Evolutionary conservation across 345 rosid species (phyloP), one percentile per base, ranked within the genome.

Genomic region (Populus tremula): DNA sequence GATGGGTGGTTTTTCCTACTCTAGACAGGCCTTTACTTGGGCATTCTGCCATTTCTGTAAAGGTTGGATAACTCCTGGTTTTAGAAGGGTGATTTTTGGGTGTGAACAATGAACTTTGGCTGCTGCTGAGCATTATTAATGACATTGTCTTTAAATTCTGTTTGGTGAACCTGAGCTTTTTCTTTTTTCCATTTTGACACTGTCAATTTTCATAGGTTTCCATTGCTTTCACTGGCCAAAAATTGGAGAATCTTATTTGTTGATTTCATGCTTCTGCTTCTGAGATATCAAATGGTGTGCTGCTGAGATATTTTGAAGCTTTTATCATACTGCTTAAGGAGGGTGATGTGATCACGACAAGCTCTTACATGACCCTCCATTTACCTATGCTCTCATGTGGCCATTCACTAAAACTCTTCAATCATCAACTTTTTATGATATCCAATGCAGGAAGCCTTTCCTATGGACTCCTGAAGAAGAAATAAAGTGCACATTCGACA

Each of bases 401-500:
- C 36, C 36, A 33, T 33, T 70, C 38, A 38, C 23, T 33, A 33
- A 33, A 18, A 59, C 9, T 33, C 21, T 38, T 39, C 45, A 64
- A 69, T 11, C 38, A 21, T 31, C 45, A 59, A 33, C 29, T 27
- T 64, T 41, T 23, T 43, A 33, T 10, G 7, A 43, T 74, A 50
- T 21, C 35, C 43, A n/a, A 6, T 75, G 80, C 82, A 78, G 84
- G 80, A 54, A 41, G 77, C 71, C 53, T 41, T 70, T 53, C 63
- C 7, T 35, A 41, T 62, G 39, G 50, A 72, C 49, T 66, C 17
- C 39, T 17, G 73, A 67, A 79, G 81, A n/a, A 29, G 66, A 67
- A 84, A 84, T 84, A 81, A 78, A 72, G 72, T 64, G 77, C 56
- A 53, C 71, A 45, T 75, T 29, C 16, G 59, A 50, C 64, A 71